Conservation (phyloP, 768 basidiomycete species). For the Tricholoma hemisulphureum region DNA sequence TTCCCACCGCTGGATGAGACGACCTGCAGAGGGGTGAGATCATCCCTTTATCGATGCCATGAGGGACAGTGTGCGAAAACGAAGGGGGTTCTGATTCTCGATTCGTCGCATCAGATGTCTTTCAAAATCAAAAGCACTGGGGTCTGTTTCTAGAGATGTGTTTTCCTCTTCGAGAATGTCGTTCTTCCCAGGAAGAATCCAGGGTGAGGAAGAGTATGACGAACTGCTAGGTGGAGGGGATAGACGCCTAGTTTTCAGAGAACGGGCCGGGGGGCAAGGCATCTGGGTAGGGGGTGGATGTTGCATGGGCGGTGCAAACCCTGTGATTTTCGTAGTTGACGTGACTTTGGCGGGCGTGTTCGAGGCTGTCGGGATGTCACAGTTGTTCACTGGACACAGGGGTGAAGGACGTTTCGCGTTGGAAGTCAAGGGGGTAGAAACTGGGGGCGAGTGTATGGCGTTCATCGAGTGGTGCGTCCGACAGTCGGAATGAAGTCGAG, state of each 20-base stretch:
- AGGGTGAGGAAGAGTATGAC: conserved; percentile 37
- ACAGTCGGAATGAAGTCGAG: conserved; percentile 9
- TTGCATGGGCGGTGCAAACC: conserved; percentile 34
- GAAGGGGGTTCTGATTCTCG: conserved; percentile 35
- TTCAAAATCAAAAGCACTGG: conserved; percentile 37
- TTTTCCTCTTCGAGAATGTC: conserved; percentile 30
- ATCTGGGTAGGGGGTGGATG: conserved; percentile 15
- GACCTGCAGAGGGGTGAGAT: not conserved
- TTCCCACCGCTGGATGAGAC: not conserved
- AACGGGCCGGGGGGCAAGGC: conserved; percentile 10
- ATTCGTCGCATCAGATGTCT: conserved; percentile 42
- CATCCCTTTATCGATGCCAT: conserved; percentile 13
- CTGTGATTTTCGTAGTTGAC: conserved; percentile 35
- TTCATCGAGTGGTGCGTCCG: conserved; percentile 9
- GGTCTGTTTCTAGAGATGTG: conserved; percentile 33
- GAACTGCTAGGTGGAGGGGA: conserved; percentile 35
- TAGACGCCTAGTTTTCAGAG: conserved; percentile 20
- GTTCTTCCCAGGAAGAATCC: conserved; percentile 34
- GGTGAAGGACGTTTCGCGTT: conserved; percentile 4
- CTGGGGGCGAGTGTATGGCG: not conserved
- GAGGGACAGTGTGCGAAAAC: conserved; percentile 17
- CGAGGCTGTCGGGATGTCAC: conserved; percentile 8
- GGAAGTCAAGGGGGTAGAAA: conserved; percentile 1
- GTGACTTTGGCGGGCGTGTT: conserved; percentile 8
- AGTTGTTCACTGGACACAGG: not conserved